phyloP scores from a whole-genome alignment of 1,284 basidiomycete genomes.

The Limonomyces culmigenus region DNA sequence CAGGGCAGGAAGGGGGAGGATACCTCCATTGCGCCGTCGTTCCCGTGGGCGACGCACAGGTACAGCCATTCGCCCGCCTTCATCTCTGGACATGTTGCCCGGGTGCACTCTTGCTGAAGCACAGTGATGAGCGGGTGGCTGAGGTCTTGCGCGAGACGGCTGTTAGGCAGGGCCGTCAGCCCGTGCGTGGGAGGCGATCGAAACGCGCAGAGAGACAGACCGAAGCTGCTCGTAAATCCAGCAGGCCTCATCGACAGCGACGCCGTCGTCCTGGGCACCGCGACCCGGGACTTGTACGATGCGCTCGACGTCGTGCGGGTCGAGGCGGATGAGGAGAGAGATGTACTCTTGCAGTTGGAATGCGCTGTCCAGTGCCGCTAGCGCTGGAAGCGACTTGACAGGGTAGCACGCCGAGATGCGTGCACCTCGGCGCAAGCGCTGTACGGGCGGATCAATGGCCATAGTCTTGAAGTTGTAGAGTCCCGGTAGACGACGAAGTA shows the following conservation, averaged over 20 bases:
- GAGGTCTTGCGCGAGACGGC: slow-evolving; percentile 85
- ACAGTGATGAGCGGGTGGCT: slow-evolving; percentile 79
- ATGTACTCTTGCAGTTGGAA: slow-evolving; percentile 96
- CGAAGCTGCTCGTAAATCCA: slow-evolving; percentile 94
- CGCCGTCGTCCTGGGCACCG: slow-evolving; percentile 20
- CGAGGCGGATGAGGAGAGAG: slow-evolving; percentile 65
- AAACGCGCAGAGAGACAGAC: too few species aligned
- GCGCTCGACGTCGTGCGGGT: slow-evolving; percentile 76
- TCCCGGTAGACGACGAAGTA: too few species aligned
- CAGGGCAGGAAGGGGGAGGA: too few species aligned
- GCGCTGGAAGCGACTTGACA: slow-evolving; percentile 43
- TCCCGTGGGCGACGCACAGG: slow-evolving; percentile 85
- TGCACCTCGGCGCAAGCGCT: slow-evolving; percentile 54
- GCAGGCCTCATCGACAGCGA: slow-evolving; percentile 62
- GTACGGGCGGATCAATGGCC: too few species aligned
- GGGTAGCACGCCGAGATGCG: slow-evolving; percentile 66
- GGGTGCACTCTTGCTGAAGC: slow-evolving; percentile 74
- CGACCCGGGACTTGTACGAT: slow-evolving; percentile 61
- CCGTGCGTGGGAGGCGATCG: neutral
- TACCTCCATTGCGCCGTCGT: slow-evolving; percentile 64
- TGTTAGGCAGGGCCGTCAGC: slow-evolving; percentile 15
- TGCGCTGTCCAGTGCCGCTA: slow-evolving; percentile 68
- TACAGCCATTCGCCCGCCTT: slow-evolving; percentile 96
- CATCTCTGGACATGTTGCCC: slow-evolving; percentile 84
- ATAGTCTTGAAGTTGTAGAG: too few species aligned